Evolutionary conservation across 2,329 filamentous ascomycete genomes (phyloP).

Genomic region (Colletotrichum coccodes): DNA sequence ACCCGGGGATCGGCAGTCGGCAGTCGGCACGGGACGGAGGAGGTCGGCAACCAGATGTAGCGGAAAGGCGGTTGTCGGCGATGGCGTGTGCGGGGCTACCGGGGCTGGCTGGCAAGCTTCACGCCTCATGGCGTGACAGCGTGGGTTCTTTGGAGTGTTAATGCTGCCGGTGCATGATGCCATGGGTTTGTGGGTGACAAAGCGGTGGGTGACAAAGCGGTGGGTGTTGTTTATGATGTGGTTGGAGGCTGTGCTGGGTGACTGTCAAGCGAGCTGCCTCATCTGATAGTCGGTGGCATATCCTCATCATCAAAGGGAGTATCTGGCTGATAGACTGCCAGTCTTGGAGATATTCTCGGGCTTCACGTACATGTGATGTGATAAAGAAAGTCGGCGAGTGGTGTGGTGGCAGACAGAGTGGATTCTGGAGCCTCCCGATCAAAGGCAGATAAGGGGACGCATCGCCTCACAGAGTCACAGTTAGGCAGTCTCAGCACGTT

Average conservation of each 20-base stretch:
- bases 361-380: background rate
- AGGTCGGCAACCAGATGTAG: background rate
- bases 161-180: background rate
- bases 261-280: background rate
- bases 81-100: slow-evolving; percentile 27
- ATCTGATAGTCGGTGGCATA: background rate
- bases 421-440: background rate
- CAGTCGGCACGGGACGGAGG: slow-evolving; percentile 27
- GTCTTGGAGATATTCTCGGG: background rate
- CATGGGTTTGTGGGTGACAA: background rate
- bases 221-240: background rate
- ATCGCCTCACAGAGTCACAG: too few species aligned
- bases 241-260: background rate
- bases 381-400: background rate
- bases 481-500: background rate
- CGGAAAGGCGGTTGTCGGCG: slow-evolving; percentile 29
- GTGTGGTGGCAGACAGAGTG: background rate
- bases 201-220: background rate
- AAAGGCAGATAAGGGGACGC: background rate
- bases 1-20: slow-evolving; percentile 10
- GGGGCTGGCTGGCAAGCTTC: background rate
- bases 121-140: slow-evolving; percentile 2
- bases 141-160: background rate
- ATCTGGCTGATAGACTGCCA: background rate
- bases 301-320: background rate